Evolutionary conservation across 306 rosid genomes (phyloP), one percentile per base, ranked within the genome.

Genomic region (Chamaecrista fasciculata): DNA sequence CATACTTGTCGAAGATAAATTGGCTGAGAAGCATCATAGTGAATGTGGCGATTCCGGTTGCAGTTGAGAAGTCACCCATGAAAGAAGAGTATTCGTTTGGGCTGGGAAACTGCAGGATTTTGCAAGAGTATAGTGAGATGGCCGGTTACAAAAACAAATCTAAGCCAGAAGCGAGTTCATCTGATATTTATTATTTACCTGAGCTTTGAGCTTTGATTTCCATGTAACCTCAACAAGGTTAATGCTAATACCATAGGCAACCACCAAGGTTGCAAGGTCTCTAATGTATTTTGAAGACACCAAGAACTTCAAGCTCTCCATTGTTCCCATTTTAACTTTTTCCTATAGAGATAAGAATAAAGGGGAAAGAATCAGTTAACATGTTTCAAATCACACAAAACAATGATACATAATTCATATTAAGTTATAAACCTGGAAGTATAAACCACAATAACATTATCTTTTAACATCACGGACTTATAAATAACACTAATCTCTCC

Each of bases 161-260:
- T 12, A 47, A 76, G n/a, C 67, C 26, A 12, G 3, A 58, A 51
- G 15, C 15, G 21, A 39, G 42, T 11, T 12, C 73, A 65, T 44
- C 29, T 42, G 39, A 59, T 67, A 57, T 67, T 6, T 15, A 1
- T 29, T 29, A 57, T 57, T 31, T 74, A 94, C 99, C 89, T 94
- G 99, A 31, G 99, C 99, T 84, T 95, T 95, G 74, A 95, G 97
- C 87, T 95, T 95, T 28, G 99, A 95, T 82, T 95, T 95, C 99
- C 99, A 91, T 8, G 99, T 95, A 83, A 95, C 99, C 78, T 95
- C 99, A 57, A 95, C 99, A 23, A 95, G 89, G 81, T 95, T 95
- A 72, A 95, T 95, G 72, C 99, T 95, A 58, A 95, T 91, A 66
- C 99, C 99, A 11, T 95, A 95, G 12, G 99, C 99, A 78, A 95